Base-by-base conservation (phyloP, 345 rosid genomes). In the Kandelia obovata region DNA sequence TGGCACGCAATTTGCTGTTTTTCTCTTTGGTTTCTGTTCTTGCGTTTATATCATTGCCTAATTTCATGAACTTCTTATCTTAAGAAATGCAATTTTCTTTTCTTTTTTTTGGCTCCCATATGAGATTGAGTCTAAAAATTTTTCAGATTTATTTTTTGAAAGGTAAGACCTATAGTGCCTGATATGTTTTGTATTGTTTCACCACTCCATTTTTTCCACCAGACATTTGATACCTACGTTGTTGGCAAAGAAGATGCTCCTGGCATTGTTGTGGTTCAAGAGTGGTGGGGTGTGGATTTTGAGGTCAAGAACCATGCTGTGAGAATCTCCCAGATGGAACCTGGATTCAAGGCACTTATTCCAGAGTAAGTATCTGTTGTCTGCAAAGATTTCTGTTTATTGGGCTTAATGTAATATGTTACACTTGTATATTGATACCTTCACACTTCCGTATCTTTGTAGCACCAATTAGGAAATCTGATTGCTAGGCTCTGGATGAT, bases 271-370 rank as follows among this genome's bases (percentile, higher is more conserved):
- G 96, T 94, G 78, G 75, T 94, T 63, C 97, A 94, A 66, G 98
- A 94, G 75, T 94, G 98, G 98, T 94, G 98, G 97, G 98, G 97
- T 58, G 95, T 91, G 75, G 98, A 94, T 73, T 94, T 76, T 60
- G 97, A 94, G 85, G 80, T 91, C 83, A 94, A 91, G 83, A 91
- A 94, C 76, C 98, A 94, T 60, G 97, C 98, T 34, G 19, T 74
- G 57, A 88, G 89, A 81, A 88, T 94, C 67, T 84, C 97, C 43
- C 90, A 91, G 49, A 85, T 94, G 34, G 86, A 75, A 6, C 88
- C 93, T 67, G 97, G 97, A 37, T 91, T 87, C 56, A 88, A 87
- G 80, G 86, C 92, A 4, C 96, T 94, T 69, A 94, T 91, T 68
- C 97, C 98, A 0, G 97, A 94, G 97, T 91, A 78, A 81, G 76